Percentiles rank a stretch among this genome's conserved stretches.
Conservation (phyloP, 1,284 basidiomycete species). For the Neotropicomus parvogracilis region DNA sequence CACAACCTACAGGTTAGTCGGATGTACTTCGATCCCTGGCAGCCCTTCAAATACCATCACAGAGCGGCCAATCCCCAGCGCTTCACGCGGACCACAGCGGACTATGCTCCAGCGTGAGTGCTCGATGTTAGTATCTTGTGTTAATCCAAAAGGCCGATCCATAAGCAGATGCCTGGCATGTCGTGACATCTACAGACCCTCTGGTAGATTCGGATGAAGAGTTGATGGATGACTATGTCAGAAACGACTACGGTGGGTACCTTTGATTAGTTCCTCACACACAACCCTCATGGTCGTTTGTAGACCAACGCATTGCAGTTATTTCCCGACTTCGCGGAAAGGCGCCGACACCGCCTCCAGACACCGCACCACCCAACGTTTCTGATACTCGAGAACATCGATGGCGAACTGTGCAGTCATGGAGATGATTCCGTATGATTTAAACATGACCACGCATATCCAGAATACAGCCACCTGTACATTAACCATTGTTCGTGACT, state of each 20-base stretch:
- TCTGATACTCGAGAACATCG: conserved; percentile 32
- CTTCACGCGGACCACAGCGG: conserved; percentile 29
- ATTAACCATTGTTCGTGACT: conserved; percentile 9
- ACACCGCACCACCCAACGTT: conserved; percentile 7
- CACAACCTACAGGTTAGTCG: conserved; percentile 24
- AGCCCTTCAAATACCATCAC: conserved; percentile 5
- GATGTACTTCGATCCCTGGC: neutral
- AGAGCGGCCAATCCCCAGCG: conserved; percentile 23
- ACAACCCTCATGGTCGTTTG: neutral
- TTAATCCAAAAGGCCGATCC: neutral
- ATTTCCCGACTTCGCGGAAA: conserved; percentile 43
- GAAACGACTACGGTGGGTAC: conserved; percentile 60
- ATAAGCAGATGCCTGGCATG: conserved; percentile 64
- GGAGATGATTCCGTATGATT: conserved; percentile 30
- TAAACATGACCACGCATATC: neutral
- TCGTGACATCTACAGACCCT: conserved; percentile 58
- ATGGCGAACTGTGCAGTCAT: conserved; percentile 40
- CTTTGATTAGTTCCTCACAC: neutral
- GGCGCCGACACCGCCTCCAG: conserved; percentile 39
- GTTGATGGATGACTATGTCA: conserved; percentile 55
- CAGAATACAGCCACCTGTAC: conserved; percentile 6
- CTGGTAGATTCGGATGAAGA: conserved; percentile 73
- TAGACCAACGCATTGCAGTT: conserved; percentile 51
- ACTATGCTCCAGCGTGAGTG: conserved; percentile 37
- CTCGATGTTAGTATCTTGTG: neutral